Base-by-base conservation (phyloP, 805 yeast genomes). In the Starmerella lactis-condensi region DNA sequence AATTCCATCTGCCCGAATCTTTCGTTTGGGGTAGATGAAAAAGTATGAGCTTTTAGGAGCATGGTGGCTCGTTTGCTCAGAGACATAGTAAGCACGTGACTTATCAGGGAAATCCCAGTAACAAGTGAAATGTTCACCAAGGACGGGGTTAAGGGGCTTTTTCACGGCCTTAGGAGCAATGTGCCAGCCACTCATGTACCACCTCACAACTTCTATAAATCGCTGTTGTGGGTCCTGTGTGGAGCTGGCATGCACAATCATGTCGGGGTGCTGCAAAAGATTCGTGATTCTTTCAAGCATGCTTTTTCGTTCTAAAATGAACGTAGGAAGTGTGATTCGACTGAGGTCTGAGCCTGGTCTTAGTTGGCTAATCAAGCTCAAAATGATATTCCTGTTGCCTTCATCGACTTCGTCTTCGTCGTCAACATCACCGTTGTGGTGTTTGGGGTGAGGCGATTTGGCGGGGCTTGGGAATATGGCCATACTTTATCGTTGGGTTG, bases 101-200 rank as follows among this genome's bases (percentile, higher is more conserved):
- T 62, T 66, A 30, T 75, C 69, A 8, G 83, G 71, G 28, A 81
- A 57, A 45, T 82, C 89, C 98, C 98, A 89, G 51, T 75, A 83
- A 48, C 93, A 75, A 14, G 79, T 67, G 53, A 79, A 89, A 42
- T 75, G 65, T 51, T 89, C 98, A 19, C 96, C 95, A 17, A 89
- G 51, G 5, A 89, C 81, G 2, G 98, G 98, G 50, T 89, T 89
- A 46, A 89, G 61, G 0, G 98, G 98, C 54, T 89, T 89, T 52
- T 89, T 89, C 11, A 89, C 98, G 3, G 96, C 98, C 51, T 85
- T 85, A 18, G 96, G 98, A 1, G 95, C 89, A 51, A 89, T 89
- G 50, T 89, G 95, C 96, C 96, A 89, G 29, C 91, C 81, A 3
- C 94, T 69, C 53, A 89, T 62, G 52, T 89, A 89, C 93, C 94